Evolutionary conservation across 805 yeast genomes (phyloP), one percentile per base, ranked within the genome.

Genomic region (Myxozyma udenii): DNA sequence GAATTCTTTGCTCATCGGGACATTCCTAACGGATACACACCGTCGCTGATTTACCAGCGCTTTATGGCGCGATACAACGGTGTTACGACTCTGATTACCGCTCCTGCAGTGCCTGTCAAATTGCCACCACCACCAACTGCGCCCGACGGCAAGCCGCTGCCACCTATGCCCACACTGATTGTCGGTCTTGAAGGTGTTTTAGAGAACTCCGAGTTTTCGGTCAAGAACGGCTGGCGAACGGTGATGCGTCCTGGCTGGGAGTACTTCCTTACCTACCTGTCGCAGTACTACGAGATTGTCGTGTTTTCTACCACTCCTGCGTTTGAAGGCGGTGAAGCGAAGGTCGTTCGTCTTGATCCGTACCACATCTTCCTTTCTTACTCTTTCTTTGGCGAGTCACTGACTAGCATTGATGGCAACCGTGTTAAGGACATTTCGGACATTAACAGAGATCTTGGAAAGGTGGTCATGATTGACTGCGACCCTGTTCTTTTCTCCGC

Each of bases 161-260:
- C 48, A 23, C 45, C 36, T 4, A 42, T 43, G 11, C 71, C 86
- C 66, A 93, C 99, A 2, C 75, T 93, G 60, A 97, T 93, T 5
- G 69, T 93, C 62, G 83, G 87, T 26, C 77, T 93, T 64, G 98
- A 93, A 63, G 98, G 93, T 65, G 73, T 93, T 54, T 77, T 93
- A 66, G 80, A 91, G 51, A 96, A 93, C 68, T 83, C 95, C 36
- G 87, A 85, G 57, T 93, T 98, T 98, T 79, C 87, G 51, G 80
- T 87, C 61, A 81, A 87, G 69, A 77, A 81, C 66, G 98, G 98
- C 48, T 93, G 99, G 99, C 84, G 93, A 73, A 91, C 97, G 14
- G 98, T 96, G 26, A 93, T 93, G 76, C 87, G 99, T 74, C 98
- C 98, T 30, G 99, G 98, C 57, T 83, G 88, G 55, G 98, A 95